phyloP scores from a whole-genome alignment of 2,329 filamentous ascomycete species.

The Huntiella bhutanensis region DNA sequence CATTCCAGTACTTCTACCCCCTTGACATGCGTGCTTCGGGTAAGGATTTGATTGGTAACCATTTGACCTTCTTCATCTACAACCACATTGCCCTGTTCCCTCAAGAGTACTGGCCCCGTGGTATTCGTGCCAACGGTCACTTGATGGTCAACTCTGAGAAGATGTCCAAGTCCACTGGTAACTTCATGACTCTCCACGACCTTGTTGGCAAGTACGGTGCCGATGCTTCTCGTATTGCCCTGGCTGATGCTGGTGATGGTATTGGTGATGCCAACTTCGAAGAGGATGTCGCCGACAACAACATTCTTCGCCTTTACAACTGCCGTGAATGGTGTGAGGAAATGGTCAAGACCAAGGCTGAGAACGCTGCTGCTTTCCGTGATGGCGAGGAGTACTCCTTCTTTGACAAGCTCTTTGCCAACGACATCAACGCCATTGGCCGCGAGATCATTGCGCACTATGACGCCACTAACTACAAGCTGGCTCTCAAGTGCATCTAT shows the following conservation, averaged over 20 bases:
- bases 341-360: slow-evolving; percentile 46
- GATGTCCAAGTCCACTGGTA: slow-evolving; percentile 96
- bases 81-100: slow-evolving; percentile 81
- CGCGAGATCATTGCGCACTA: slow-evolving; percentile 64
- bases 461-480: slow-evolving; percentile 51
- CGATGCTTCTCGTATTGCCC: slow-evolving; percentile 74
- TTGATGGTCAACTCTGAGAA: slow-evolving; percentile 91
- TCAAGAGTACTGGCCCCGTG: slow-evolving; percentile 70
- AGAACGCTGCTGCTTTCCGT: slow-evolving; percentile 35
- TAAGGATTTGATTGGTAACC: slow-evolving; percentile 85
- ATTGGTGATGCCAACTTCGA: slow-evolving; percentile 96
- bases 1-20: slow-evolving; percentile 96
- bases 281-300: slow-evolving; percentile 81
- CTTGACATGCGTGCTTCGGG: slow-evolving; percentile 74
- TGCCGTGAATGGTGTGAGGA: slow-evolving; percentile 67
- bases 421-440: slow-evolving; percentile 78
- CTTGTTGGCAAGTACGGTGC: slow-evolving; percentile 84
- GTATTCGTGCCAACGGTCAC: slow-evolving; percentile 79
- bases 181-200: slow-evolving; percentile 83
- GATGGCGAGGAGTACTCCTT: slow-evolving; percentile 58
- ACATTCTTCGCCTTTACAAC: slow-evolving; percentile 64
- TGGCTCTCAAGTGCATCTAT: slow-evolving; percentile 53
- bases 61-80: slow-evolving; percentile 91
- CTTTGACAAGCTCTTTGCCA: slow-evolving; percentile 78
- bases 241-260: slow-evolving; percentile 86